These are phyloP conservation scores for Plasmodium blacklocki DNA, from an alignment of 169 alveolate species.

Conservation along the genomic window DNA sequence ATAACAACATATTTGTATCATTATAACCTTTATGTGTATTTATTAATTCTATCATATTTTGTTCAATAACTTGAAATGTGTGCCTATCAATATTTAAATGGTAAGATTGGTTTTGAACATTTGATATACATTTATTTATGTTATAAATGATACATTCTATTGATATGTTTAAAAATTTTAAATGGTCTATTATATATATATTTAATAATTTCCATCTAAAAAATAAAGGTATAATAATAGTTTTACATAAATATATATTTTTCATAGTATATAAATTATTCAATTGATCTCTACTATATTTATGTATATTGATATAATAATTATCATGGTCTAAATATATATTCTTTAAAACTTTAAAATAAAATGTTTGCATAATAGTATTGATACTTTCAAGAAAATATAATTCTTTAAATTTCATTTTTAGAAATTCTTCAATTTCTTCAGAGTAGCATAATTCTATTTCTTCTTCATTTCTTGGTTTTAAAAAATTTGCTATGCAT, in stretches of 20 bases:
- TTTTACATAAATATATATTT: constrained; percentile 28
- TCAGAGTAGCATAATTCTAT: constrained; percentile 40
- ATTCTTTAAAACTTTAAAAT: constrained; percentile 64
- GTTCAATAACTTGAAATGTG: neutral
- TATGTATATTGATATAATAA: constrained; percentile 29
- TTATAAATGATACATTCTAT: constrained; percentile 25
- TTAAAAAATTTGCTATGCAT: constrained; percentile 58
- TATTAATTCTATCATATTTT: neutral
- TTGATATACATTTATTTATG: neutral
- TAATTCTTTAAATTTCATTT: constrained; percentile 28
- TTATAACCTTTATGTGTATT: neutral
- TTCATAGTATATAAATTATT: constrained; percentile 24
- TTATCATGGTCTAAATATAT: constrained; percentile 32
- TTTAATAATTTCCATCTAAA: constrained; percentile 44
- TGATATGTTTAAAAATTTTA: constrained; percentile 28
- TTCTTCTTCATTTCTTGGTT: constrained; percentile 58
- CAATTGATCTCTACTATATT: constrained; percentile 30
- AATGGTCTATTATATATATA: neutral
- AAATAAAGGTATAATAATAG: constrained; percentile 46
- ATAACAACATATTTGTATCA: neutral
- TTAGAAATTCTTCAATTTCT: constrained; percentile 40
- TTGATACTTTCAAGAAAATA: constrained; percentile 52
- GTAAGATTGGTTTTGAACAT: too few relatives aligned
- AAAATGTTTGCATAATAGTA: constrained; percentile 62
- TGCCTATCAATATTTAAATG: too few relatives aligned